Conservation (phyloP, 768 basidiomycete genomes). For the Gelatoporia subvermispora region DNA sequence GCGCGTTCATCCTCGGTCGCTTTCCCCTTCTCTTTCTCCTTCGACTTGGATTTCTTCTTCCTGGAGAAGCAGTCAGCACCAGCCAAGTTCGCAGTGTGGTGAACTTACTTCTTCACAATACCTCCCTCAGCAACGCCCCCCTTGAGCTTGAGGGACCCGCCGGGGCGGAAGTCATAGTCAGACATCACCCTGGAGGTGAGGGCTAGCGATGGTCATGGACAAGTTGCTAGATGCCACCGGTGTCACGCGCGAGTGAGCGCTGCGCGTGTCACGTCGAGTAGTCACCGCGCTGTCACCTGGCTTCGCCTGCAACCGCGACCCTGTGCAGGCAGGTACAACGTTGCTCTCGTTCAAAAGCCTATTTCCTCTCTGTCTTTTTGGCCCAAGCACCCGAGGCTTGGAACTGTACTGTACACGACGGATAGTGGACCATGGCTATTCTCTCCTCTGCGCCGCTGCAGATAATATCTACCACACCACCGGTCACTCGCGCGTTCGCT, state of each 20-base stretch:
- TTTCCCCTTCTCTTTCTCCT: constrained; percentile 33
- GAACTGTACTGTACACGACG: neutral
- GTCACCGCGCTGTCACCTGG: neutral
- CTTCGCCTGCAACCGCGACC: neutral
- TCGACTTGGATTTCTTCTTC: constrained; percentile 79
- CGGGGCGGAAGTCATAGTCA: constrained; percentile 80
- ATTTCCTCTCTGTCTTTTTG: constrained; percentile 3
- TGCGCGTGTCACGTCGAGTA: neutral
- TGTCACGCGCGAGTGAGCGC: constrained; percentile 4
- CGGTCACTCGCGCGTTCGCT: constrained; percentile 71
- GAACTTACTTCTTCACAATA: constrained; percentile 73
- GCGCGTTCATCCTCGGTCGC: constrained; percentile 43
- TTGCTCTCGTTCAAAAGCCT: neutral
- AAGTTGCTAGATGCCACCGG: constrained; percentile 15
- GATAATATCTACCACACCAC: constrained; percentile 67
- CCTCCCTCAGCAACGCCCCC: constrained; percentile 76
- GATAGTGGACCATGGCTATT: constrained; percentile 52
- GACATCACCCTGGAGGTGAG: constrained; percentile 46
- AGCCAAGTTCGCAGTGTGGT: constrained; percentile 6
- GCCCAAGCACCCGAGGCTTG: neutral
- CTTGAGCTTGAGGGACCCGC: constrained; percentile 88
- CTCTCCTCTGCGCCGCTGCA: constrained; percentile 63
- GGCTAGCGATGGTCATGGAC: constrained; percentile 15
- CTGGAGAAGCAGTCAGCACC: constrained; percentile 31
- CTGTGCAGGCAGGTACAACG: too few species aligned